phyloP scores from a whole-genome alignment of 2,329 filamentous ascomycete genomes.

The Cladophialophora chaetospira region DNA sequence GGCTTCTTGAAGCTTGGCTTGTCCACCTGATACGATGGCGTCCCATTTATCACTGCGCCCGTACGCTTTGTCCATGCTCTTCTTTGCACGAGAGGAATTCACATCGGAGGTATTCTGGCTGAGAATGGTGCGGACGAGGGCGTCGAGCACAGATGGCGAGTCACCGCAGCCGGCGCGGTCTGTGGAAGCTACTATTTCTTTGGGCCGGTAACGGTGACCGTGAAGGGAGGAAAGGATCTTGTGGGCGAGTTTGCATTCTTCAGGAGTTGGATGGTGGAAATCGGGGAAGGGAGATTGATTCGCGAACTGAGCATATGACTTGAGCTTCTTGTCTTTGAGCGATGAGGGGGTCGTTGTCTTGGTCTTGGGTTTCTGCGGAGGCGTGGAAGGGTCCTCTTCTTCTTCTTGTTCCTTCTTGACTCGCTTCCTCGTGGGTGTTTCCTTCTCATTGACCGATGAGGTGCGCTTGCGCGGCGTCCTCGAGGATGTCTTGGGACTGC shows the following conservation, averaged over 20 bases:
- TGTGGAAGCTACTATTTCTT: conserved; percentile 68
- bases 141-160: conserved; percentile 66
- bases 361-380: conserved; percentile 26
- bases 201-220: conserved; percentile 64
- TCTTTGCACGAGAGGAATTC: conserved; percentile 71
- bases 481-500: conserved; percentile 9
- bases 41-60: conserved; percentile 55
- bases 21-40: conserved; percentile 45
- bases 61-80: conserved; percentile 71
- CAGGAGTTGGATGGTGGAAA: conserved; percentile 63
- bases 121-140: conserved; percentile 63
- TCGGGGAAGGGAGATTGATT: conserved; percentile 67
- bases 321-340: conserved; percentile 31
- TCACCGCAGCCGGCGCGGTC: conserved; percentile 71
- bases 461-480: conserved; percentile 10
- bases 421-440: conserved; percentile 15
- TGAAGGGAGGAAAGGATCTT: conserved; percentile 66
- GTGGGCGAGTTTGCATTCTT: conserved; percentile 71
- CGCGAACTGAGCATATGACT: conserved; percentile 47
- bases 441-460: neutral
- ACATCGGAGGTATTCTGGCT: conserved; percentile 61
- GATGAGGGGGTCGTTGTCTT: conserved; percentile 4
- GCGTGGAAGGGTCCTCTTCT: neutral
- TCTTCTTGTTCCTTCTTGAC: conserved; percentile 20
- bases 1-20: conserved; percentile 49